Evolutionary conservation across 1,139 yeast species (phyloP), one percentile per base, ranked within the genome.

Genomic region (Suhomyces panamericanus): DNA sequence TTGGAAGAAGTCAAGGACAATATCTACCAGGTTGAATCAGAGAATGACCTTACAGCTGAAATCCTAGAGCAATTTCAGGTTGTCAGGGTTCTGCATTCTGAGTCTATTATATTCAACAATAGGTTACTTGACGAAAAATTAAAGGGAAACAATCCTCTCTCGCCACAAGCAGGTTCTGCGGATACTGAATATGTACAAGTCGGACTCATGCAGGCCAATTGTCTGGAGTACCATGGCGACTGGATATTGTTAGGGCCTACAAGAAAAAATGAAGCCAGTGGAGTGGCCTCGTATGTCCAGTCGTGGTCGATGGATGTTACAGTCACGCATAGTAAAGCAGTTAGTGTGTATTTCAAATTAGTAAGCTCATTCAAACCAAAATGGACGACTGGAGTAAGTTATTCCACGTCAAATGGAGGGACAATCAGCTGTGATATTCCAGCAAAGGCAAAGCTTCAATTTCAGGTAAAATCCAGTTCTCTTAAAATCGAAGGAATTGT

Each of bases 231-330:
- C 14, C 38, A 24, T 3, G 13, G 43, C 2, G 48, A 48, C 3
- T 54, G 56, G 55, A 33, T 34, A 15, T 43, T 47, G 0, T 30
- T 51, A 13, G 54, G 56, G 3, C 49, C 53, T 7, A 45, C 49
- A 13, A 42, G 44, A 1, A 39, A 35, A 35, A 53, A 51, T 33
- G 38, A 38, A 17, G 53, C 50, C 32, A 46, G 46, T 13, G 43
- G 52, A 13, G 38, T 50, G n/a, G 57, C 64, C 3, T 47, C 59
- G 2, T 62, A 57, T 38, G 45, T 51, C 12, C 66, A 61, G 43
- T 56, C 60, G 0, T 65, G 67, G 67, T 44, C 59, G 1, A 36
- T 64, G 6, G 54, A 49, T 7, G 42, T 53, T 3, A 60, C 65
- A 0, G 42, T 49, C 10, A 22, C 38, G 3, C 20, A 22, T 27